Percentiles rank a stretch among this genome's conserved stretches.
Evolutionary conservation across 2,329 filamentous ascomycete species (phyloP).

Genomic region (Colletotrichum tropicicola): DNA sequence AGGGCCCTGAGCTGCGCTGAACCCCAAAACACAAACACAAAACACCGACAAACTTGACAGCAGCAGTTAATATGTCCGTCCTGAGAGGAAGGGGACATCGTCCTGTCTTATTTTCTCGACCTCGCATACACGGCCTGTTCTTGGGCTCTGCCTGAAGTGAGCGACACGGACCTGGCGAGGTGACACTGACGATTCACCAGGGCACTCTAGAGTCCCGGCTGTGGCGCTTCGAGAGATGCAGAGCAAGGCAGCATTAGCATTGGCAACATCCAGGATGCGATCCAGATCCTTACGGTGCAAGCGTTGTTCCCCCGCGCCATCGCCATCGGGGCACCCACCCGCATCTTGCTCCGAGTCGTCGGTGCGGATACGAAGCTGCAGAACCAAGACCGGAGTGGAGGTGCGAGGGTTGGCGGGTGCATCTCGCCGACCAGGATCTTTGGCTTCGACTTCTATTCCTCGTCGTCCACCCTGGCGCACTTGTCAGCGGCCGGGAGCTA

Average conservation of each 20-base stretch:
- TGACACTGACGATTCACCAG: not conserved
- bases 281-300: not conserved
- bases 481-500: not conserved
- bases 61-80: not conserved
- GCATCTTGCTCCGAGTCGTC: conserved; percentile 8
- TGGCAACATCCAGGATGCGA: not conserved
- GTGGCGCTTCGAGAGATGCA: not conserved
- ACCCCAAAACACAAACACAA: not conserved
- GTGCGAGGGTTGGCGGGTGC: conserved; percentile 2
- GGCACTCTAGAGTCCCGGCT: not conserved
- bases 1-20: not conserved
- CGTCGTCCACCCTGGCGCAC: conserved; percentile 5
- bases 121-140: not conserved
- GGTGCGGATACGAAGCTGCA: conserved; percentile 27
- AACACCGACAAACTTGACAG: not conserved
- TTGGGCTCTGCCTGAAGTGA: not conserved
- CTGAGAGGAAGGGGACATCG: not conserved
- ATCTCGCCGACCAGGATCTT: conserved; percentile 2
- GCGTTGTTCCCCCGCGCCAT: conserved; percentile 13
- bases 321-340: not conserved
- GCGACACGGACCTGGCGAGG: not conserved
- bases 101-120: not conserved
- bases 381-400: conserved; percentile 12
- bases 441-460: conserved; percentile 2
- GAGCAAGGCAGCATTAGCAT: not conserved